A percentile compares a stretch with the other conserved stretches of the same genome.
Evolutionary conservation across 805 yeast genomes (phyloP).

Genomic region (Yarrowia porcina): DNA sequence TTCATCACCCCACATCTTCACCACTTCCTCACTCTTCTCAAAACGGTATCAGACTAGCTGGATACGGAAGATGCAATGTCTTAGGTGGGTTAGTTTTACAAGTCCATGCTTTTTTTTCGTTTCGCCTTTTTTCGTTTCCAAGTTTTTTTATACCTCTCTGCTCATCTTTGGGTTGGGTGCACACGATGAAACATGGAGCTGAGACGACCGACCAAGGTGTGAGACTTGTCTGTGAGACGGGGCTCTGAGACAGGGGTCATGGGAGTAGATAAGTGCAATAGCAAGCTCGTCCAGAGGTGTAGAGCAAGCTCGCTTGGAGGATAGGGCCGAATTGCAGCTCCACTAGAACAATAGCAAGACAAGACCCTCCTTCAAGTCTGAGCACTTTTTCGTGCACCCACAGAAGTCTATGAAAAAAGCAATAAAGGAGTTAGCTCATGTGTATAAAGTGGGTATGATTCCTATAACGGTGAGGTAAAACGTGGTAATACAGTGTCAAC

Average conservation of each 20-base stretch:
- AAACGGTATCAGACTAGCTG: neutral
- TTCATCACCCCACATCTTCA: neutral
- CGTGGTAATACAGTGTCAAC: too few relatives aligned
- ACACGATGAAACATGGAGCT: constrained; percentile 4
- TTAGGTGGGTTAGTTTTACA: neutral
- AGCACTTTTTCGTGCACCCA: neutral
- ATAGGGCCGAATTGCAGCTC: too few relatives aligned
- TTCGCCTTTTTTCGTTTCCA: too few relatives aligned
- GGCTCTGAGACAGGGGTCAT: neutral
- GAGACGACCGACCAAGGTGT: neutral
- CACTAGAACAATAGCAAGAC: too few relatives aligned
- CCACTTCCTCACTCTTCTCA: too few relatives aligned
- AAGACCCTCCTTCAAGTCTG: too few relatives aligned
- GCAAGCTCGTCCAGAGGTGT: neutral
- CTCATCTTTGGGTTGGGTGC: neutral
- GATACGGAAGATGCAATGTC: neutral
- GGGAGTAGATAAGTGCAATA: neutral
- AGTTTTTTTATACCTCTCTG: too few relatives aligned
- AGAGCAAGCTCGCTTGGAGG: neutral
- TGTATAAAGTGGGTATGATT: too few relatives aligned
- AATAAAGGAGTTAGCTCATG: neutral
- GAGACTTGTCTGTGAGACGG: neutral
- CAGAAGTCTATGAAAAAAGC: neutral
- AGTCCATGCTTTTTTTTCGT: neutral
- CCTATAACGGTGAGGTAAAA: too few relatives aligned